Conservation (phyloP, 192 early-diverging fungal genomes). For the Cladochytrium replicatum region DNA sequence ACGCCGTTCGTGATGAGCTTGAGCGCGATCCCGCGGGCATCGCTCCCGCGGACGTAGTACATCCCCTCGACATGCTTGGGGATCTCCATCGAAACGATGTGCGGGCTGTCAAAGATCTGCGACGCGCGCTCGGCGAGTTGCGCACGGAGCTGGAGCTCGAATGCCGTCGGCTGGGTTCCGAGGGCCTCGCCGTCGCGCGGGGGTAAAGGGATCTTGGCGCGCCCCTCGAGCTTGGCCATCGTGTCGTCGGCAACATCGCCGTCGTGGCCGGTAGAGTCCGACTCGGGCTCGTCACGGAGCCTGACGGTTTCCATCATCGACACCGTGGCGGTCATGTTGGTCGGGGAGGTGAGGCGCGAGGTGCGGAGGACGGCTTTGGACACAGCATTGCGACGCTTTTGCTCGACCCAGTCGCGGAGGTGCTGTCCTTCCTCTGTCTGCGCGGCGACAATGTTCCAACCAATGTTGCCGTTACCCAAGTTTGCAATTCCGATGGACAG, state of each 20-base stretch:
- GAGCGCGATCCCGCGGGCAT: no score
- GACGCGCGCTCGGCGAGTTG: constrained; percentile 9
- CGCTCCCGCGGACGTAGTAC: no score
- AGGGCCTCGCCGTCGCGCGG: no score
- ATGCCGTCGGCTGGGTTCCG: no score
- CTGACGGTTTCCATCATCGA: constrained; percentile 2
- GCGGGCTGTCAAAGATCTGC: neutral
- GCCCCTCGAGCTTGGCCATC: no score
- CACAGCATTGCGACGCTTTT: no score
- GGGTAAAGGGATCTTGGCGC: no score
- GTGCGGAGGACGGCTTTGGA: no score
- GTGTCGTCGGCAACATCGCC: no score
- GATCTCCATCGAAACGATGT: no score
- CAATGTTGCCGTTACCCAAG: constrained; percentile 40
- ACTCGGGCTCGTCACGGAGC: constrained; percentile 2
- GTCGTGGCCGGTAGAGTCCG: neutral
- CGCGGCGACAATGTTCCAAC: constrained; percentile 37
- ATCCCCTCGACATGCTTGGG: constrained; percentile 9
- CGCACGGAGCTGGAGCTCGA: constrained; percentile 18
- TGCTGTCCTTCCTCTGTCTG: constrained; percentile 26
- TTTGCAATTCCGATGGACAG: constrained; percentile 36
- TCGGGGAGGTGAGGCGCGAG: no score
- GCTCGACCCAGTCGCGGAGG: constrained; percentile 13
- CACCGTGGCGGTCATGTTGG: neutral
- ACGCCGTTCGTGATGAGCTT: constrained; percentile 19